Base-by-base conservation (phyloP, 2,329 filamentous ascomycete species). In the Cercospora sp. region DNA sequence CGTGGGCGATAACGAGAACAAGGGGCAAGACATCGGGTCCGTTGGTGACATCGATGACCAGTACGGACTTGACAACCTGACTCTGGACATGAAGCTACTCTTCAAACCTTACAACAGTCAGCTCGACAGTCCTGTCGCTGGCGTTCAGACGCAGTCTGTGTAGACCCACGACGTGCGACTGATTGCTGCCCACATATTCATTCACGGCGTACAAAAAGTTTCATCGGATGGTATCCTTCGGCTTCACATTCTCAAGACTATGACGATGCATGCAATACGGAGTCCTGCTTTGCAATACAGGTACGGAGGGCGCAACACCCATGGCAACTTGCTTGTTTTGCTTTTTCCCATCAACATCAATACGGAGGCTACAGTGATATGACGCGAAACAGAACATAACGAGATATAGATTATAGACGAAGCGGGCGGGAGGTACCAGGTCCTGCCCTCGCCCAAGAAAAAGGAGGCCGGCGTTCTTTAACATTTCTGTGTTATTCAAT, bases 71-170 rank as follows among this genome's bases (percentile, higher is more conserved):
- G 74, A 70, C 61, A 82, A 83, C 71, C 82, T 90, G 72, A 90
- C 88, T 7, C 82, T 92, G 69, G 87, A 92, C 79, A 91, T 92
- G 89, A 87, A 88, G 75, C 84, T 88, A 73, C 82, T 93, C 61
- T 92, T 92, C 78, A 87, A 85, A 75, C 89, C 89, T 16, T 82
- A 83, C 76, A 77, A 80, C 66, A 74, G 75, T 55, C 73, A 76
- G 53, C 59, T 75, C 63, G 75, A 79, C 66, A 76, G 76, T 62
- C 76, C 76, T n/a, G 72, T 77, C 26, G 75, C 73, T 63, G 74
- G 76, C 51, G 71, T 79, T 43, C 76, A 74, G 67, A 77, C 77
- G 18, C 66, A 73, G 62, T 69, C 67, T 51, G 64, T 72, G 10
- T 71, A 72, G 61, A 49, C 37, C 65, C 61, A 62, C 66, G n/a